Conservation (phyloP, 805 yeast species). For the Zygosaccharomyces gambellarensis region DNA sequence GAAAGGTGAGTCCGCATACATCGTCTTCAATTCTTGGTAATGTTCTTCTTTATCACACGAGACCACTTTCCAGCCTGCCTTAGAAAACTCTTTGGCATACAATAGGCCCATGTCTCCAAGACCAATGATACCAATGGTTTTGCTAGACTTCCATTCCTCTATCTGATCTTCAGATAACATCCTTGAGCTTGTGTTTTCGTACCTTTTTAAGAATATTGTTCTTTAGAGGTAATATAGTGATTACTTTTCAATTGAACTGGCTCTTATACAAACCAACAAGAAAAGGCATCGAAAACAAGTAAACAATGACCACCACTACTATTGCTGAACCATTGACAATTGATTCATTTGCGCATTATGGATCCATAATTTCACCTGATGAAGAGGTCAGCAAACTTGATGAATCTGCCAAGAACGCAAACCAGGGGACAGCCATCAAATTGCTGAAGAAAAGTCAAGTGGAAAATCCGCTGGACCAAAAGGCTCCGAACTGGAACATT, state of each 20-base stretch:
- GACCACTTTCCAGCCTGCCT: constrained; percentile 83
- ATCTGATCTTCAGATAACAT: constrained; percentile 17
- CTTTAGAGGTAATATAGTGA: neutral
- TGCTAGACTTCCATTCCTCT: constrained; percentile 39
- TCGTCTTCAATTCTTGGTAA: constrained; percentile 43
- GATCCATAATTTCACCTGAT: constrained; percentile 72
- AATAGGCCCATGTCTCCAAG: constrained; percentile 94
- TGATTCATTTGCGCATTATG: constrained; percentile 59
- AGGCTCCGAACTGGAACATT: constrained; percentile 71
- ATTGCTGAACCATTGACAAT: constrained; percentile 63
- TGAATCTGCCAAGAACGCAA: constrained; percentile 51
- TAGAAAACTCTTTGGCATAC: constrained; percentile 72
- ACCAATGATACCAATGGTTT: constrained; percentile 85
- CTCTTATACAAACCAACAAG: neutral
- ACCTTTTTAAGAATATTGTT: neutral
- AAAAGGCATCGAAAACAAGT: neutral
- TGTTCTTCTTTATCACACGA: constrained; percentile 80
- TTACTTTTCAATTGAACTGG: neutral
- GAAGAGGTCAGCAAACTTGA: constrained; percentile 48
- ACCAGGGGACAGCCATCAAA: constrained; percentile 91
- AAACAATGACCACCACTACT: constrained; percentile 15
- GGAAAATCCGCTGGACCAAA: constrained; percentile 46
- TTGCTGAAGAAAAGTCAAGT: constrained; percentile 68
- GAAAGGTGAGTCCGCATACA: constrained; percentile 43
- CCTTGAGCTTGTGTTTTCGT: neutral